Evolutionary conservation across 108 stramenopile genomes (phyloP), one percentile per base, ranked within the genome.

Genomic region (Thalassiosira profunda): DNA sequence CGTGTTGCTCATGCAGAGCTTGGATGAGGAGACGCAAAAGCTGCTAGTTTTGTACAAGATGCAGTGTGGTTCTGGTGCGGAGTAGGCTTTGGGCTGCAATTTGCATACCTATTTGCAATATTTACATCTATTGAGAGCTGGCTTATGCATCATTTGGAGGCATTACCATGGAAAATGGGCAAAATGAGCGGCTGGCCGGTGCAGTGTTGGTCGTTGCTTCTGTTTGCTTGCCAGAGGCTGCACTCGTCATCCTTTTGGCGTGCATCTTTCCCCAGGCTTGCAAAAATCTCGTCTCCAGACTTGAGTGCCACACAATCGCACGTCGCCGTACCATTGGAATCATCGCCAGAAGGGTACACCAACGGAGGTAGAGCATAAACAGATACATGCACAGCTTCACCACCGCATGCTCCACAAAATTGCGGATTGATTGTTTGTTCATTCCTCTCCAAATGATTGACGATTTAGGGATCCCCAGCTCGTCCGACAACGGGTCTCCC

Each of bases 401-500:
- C 0, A 30, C 10, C 3, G 38, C 30, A 12, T 58, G 72, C 21
- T 17, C 12, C 1, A 60, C 15, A 33, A 51, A 8, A 57, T 47
- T 18, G 6, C 15, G 20, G 17, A 38, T 6, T 37, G 44, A 17
- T 66, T 65, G 23, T 26, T 48, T 18, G 56, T 44, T 23, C 70
- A 57, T 31, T 35, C 65, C 51, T 58, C 30, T 56, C 51, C 53
- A 74, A 38, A 37, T 69, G 4, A 71, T 71, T 53, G 65, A 60
- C 31, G 56, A 44, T 42, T 53, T 49, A 2, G 91, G 87, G n/a
- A 92, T 45, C 45, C 71, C 44, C 24, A 92, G 64, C 7, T 80
- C 82, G 60, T 92, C 86, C 12, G 91, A 86, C 12, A 94, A 47
- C 14, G 84, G 66, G 55, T 91, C 72, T 4, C 93, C 90, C 14